Conservation (phyloP, 257 asterid genomes). For the Verbascum thapsus region DNA sequence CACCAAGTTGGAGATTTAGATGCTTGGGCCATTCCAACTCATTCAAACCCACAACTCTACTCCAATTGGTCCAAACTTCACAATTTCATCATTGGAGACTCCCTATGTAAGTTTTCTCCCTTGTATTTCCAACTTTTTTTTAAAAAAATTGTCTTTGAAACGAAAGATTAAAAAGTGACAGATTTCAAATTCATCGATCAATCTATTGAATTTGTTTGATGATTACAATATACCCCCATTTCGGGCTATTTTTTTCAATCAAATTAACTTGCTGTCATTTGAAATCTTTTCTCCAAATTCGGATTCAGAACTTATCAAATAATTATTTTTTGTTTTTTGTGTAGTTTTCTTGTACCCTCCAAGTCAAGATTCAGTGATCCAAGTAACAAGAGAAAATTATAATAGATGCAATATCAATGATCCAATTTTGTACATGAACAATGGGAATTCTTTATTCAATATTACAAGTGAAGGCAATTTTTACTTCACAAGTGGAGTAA, state of each 20-base stretch:
- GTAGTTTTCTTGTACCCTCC: constrained; percentile 98
- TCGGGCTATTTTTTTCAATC: no score
- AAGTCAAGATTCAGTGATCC: constrained; percentile 87
- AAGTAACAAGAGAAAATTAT: constrained; percentile 60
- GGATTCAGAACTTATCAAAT: no score
- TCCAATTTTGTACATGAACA: constrained; percentile 70
- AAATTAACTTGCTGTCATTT: no score
- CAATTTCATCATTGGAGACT: constrained; percentile 67
- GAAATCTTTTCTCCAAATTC: no score
- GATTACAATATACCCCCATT: no score
- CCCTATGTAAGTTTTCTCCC: constrained; percentile 65
- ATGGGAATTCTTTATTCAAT: constrained; percentile 83
- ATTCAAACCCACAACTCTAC: constrained; percentile 63
- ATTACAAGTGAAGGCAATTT: constrained; percentile 58
- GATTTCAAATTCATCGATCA: no score
- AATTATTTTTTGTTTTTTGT: background rate
- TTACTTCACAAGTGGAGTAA: constrained; percentile 78
- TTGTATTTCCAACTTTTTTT: no score
- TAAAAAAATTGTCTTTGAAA: no score
- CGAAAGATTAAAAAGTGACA: no score
- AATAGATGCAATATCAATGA: constrained; percentile 67
- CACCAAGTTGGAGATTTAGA: constrained; percentile 79
- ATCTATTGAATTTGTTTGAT: no score
- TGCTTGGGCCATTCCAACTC: constrained; percentile 71
- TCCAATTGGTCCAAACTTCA: constrained; percentile 65